A percentile compares a stretch with the other conserved stretches of the same genome.
These are phyloP conservation scores for Pseudogymnoascus sp. DNA, from an alignment of 2,329 filamentous ascomycete genomes.

Conservation along the genomic window DNA sequence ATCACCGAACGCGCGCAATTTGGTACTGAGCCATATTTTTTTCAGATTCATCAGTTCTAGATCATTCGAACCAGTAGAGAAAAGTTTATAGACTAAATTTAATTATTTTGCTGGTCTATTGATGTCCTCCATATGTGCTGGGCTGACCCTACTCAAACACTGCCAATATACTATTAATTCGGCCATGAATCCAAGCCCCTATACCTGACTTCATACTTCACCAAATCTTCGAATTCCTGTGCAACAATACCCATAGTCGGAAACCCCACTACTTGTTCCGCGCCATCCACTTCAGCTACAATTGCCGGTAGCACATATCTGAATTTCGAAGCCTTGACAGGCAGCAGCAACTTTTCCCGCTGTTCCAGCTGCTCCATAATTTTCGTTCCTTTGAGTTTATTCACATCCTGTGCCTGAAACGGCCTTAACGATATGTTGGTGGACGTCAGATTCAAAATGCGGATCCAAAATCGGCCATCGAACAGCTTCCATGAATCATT, in stretches of 20 bases:
- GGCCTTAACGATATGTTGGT: conserved; percentile 16
- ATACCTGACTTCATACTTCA: conserved; percentile 23
- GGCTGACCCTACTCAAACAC: background rate
- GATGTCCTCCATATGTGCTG: background rate
- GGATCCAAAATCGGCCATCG: conserved; percentile 58
- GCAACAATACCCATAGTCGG: conserved; percentile 21
- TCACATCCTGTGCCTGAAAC: conserved; percentile 16
- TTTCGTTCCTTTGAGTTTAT: conserved; percentile 12
- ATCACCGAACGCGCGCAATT: conserved; percentile 86
- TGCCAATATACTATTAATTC: background rate
- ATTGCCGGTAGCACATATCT: conserved; percentile 24
- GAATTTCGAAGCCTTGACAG: conserved; percentile 17
- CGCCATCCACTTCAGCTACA: conserved; percentile 6
- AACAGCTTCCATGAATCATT: conserved; percentile 31
- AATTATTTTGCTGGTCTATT: background rate
- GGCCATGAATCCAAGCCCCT: conserved; percentile 19
- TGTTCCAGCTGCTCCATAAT: background rate
- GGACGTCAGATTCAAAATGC: conserved; percentile 27
- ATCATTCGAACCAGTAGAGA: background rate
- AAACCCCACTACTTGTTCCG: conserved; percentile 20
- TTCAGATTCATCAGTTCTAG: background rate
- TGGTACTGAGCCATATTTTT: conserved; percentile 62
- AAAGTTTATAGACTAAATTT: conserved; percentile 5
- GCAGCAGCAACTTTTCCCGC: background rate
- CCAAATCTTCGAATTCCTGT: background rate